Base-by-base conservation (phyloP, 1,284 basidiomycete species). In the Phlebopus sp. region DNA sequence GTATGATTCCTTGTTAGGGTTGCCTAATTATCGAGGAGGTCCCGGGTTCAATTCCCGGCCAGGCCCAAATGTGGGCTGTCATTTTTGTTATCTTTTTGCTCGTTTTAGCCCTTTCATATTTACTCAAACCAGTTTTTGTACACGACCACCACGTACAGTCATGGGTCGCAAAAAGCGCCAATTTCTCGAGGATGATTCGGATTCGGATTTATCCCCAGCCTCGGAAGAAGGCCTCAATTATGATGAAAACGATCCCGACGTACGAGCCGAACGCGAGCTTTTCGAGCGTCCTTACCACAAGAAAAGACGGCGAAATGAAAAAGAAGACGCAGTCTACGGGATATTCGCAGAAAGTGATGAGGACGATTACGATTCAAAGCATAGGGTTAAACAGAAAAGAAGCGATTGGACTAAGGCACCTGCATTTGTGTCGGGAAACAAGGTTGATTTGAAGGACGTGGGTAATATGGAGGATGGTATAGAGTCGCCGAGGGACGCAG, bases 121-220 rank as follows among this genome's bases (percentile, higher is more conserved):
- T 11, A 29, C 8, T 45, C 17, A 17, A 32, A 36, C n/a, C 30
- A 14, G 19, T 23, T 35, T 19, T 13, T 18, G 15, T 15, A 19
- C 14, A 35, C 46, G 32, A 38, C 25, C 11, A 35, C 42, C 38
- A n/a, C 27, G 27, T 2, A 27, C 5, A 8, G 50, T 46, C 46
- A 96, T 96, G 93, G 84, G 84, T 39, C 81, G 91, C 42, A 78
- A 90, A 56, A 95, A 94, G 68, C 81, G 84, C 44, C 73, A 82
- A 38, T 76, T 88, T 50, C 79, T 94, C 18, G 88, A 91, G 39
- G 89, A 89, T 53, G 77, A 86, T 64, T 84, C 84, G 0, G 83
- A 76, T 51, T 78, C 75, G 5, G 76, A 85, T 56, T 83, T 79
- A 19, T 84, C 84, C 29, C 69, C 62, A 14, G 77, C 64, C 41